Conservation (phyloP, 2,329 filamentous ascomycete species). For the Ascochyta viciae-villosae region DNA sequence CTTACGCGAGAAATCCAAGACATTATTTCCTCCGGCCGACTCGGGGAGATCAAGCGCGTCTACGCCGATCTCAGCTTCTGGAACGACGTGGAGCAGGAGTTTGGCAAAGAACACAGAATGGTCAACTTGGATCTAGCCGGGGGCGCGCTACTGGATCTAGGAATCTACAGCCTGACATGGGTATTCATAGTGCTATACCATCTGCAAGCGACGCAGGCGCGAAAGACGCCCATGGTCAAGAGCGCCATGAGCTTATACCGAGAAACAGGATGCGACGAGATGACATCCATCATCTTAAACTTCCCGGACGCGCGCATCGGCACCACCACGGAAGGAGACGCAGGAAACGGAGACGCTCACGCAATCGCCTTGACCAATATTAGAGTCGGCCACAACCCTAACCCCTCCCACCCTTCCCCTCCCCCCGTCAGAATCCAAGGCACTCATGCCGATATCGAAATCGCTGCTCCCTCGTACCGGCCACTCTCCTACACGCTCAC, state of each 20-base stretch:
- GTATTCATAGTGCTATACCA: slow-evolving; percentile 87
- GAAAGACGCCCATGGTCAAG: slow-evolving; percentile 71
- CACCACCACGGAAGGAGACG: neutral
- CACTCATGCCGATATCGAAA: slow-evolving; percentile 79
- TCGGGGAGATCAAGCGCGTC: slow-evolving; percentile 63
- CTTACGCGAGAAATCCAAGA: slow-evolving; percentile 76
- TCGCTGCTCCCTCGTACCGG: slow-evolving; percentile 69
- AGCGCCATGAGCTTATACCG: slow-evolving; percentile 2
- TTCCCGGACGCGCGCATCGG: neutral
- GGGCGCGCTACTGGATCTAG: slow-evolving; percentile 80
- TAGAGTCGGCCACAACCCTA: slow-evolving; percentile 57
- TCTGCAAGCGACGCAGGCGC: slow-evolving; percentile 56
- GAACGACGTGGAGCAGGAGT: slow-evolving; percentile 59
- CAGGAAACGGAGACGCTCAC: slow-evolving; percentile 7
- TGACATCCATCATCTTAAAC: slow-evolving; percentile 1
- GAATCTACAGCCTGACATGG: slow-evolving; percentile 88
- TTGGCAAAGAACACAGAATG: slow-evolving; percentile 70
- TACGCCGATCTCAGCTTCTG: slow-evolving; percentile 65
- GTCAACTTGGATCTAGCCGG: slow-evolving; percentile 82
- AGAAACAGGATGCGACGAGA: slow-evolving; percentile 9
- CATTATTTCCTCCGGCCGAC: slow-evolving; percentile 59
- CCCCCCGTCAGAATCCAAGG: slow-evolving; percentile 77
- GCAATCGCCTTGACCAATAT: slow-evolving; percentile 57
- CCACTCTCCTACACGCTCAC: slow-evolving; percentile 72
- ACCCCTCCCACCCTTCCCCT: slow-evolving; percentile 60